Base-by-base conservation (phyloP, 2,329 filamentous ascomycete genomes). In the Curvularia eragrostidis region DNA sequence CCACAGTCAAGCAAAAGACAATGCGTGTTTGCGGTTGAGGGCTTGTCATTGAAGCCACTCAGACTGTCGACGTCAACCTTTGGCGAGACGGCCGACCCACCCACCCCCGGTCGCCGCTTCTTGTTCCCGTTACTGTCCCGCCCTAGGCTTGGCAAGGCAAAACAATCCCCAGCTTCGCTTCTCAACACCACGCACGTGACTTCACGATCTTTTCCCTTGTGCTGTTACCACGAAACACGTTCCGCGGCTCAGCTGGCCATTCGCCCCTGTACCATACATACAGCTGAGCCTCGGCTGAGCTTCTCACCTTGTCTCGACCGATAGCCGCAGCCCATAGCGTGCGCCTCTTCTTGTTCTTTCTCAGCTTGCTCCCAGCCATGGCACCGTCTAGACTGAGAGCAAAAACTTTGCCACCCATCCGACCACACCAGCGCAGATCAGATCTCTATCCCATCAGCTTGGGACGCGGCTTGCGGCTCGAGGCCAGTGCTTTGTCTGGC, bases 61-160 rank as follows among this genome's bases (percentile, higher is more conserved):
- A 50, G 49, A 47, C 56, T 54, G 49, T 48, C 55, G 58, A 62
- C 55, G 61, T 61, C 61, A 59, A 57, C 36, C 47, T 50, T 51
- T 59, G 47, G 50, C 52, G 59, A 48, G 47, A 21, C 54, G 39
- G 36, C 48, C 43, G 54, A 36, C 39, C 36, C 39, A 39, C 49
- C 34, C 38, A 56, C 50, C 28, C 44, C 41, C 13, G 38, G 42
- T 53, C 48, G 21, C 21, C 15, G 28, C 32, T 41, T 9, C 39
- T 32, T 32, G 26, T 46, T 28, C 26, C 13, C 54, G 44, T 56
- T 52, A 52, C 52, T n/a, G 5, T 36, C 15, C 34, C 34, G 34
- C 34, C 1, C n/a, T n/a, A 5, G 34, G 12, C 34, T 36, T 36
- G 34, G 34, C 39, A 42, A 42, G 24, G 10, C 19, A 42, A 12